A percentile compares a stretch with the other conserved stretches of the same genome.
Evolutionary conservation across 495 filamentous ascomycete species (phyloP).

Genomic region (Achaetomiella virescens): DNA sequence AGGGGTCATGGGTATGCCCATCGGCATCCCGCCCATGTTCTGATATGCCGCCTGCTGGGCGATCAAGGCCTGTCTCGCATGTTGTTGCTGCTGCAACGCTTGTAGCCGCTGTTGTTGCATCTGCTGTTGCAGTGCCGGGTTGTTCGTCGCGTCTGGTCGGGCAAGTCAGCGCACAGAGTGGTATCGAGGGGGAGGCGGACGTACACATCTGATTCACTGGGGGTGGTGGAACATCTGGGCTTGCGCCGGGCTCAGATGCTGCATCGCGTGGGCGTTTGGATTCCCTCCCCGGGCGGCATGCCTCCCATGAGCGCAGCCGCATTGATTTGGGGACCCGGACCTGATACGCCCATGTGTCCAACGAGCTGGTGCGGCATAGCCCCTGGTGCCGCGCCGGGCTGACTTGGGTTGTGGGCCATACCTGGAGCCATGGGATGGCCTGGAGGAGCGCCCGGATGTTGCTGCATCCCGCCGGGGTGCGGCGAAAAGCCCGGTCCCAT

Average conservation of each 20-base stretch:
- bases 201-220: conserved; percentile 31
- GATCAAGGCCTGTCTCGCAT: conserved; percentile 41
- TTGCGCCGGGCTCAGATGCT: conserved; percentile 67
- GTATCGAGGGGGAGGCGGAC: neutral
- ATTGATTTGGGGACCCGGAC: conserved; percentile 70
- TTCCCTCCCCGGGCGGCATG: conserved; percentile 69
- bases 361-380: conserved; percentile 63
- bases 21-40: conserved; percentile 45
- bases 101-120: conserved; percentile 34
- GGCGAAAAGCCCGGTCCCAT: conserved; percentile 62
- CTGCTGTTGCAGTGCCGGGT: conserved; percentile 49
- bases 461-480: conserved; percentile 67
- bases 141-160: conserved; percentile 42
- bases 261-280: conserved; percentile 71
- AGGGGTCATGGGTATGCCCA: conserved; percentile 48
- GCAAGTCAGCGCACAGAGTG: conserved; percentile 11
- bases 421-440: conserved; percentile 59
- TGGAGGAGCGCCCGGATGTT: conserved; percentile 65
- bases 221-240: conserved; percentile 58
- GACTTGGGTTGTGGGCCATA: conserved; percentile 56
- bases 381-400: conserved; percentile 58
- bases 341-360: conserved; percentile 80
- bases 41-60: conserved; percentile 42
- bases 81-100: conserved; percentile 41
- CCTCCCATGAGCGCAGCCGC: conserved; percentile 70